Evolutionary conservation across 148 eudicot genomes (phyloP).

Genomic region (Talinum fruticosum): DNA sequence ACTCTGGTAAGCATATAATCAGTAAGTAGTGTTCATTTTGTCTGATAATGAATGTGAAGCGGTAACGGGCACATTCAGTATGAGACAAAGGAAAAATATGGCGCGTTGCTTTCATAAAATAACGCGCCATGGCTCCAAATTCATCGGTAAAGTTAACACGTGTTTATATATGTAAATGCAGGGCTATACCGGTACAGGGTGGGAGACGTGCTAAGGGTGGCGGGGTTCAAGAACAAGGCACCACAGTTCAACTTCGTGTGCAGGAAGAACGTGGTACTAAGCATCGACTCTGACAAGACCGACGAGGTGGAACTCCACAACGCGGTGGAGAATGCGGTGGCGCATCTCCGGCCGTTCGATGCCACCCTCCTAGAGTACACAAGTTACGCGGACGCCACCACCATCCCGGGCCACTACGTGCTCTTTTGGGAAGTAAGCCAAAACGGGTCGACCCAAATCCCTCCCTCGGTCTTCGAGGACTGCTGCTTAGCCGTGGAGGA

Average conservation of each 20-base stretch:
- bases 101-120: too few species aligned
- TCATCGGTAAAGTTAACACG: not conserved
- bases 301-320: slow-evolving; percentile 72
- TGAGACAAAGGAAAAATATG: too few species aligned
- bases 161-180: slow-evolving; percentile 14
- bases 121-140: too few species aligned
- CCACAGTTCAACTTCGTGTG: slow-evolving; percentile 77
- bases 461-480: slow-evolving; percentile 56
- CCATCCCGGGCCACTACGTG: slow-evolving; percentile 70
- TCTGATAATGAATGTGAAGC: not conserved
- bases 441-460: slow-evolving; percentile 36
- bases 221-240: slow-evolving; percentile 77
- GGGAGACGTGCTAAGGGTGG: slow-evolving; percentile 62
- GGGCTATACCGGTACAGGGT: slow-evolving; percentile 73
- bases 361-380: slow-evolving; percentile 64
- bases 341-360: slow-evolving; percentile 51
- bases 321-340: slow-evolving; percentile 49
- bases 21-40: too few species aligned
- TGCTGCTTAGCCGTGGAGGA: slow-evolving; percentile 67
- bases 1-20: slow-evolving; percentile 51
- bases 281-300: slow-evolving; percentile 82
- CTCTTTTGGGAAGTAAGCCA: slow-evolving; percentile 63
- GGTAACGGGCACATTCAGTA: too few species aligned
- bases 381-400: slow-evolving; percentile 52
- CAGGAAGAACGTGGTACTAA: slow-evolving; percentile 63